Conservation (phyloP, 495 filamentous ascomycete species). For the Aspergillus mulundensis region DNA sequence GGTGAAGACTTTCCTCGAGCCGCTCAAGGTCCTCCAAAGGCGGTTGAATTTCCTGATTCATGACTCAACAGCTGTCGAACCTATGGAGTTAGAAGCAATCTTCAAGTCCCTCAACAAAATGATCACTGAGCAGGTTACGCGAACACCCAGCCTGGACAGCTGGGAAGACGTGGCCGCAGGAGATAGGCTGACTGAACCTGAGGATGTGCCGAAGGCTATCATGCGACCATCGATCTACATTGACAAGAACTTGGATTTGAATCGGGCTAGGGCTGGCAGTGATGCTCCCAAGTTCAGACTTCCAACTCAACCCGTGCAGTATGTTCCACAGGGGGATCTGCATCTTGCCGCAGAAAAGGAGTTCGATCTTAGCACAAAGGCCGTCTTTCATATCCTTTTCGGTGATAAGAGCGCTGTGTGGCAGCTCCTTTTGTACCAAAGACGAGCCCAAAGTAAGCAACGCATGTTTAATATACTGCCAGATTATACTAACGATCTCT, state of each 20-base stretch:
- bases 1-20: slow-evolving; percentile 89
- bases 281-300: slow-evolving; percentile 75
- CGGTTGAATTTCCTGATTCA: slow-evolving; percentile 80
- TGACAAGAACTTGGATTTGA: slow-evolving; percentile 56
- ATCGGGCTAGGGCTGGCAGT: slow-evolving; percentile 34
- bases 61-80: slow-evolving; percentile 63
- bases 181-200: slow-evolving; percentile 35
- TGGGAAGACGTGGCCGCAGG: slow-evolving; percentile 84
- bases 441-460: slow-evolving; percentile 62
- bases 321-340: slow-evolving; percentile 77
- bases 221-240: slow-evolving; percentile 57
- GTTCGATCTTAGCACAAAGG: slow-evolving; percentile 86
- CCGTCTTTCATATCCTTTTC: slow-evolving; percentile 91
- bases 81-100: slow-evolving; percentile 57
- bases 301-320: slow-evolving; percentile 74
- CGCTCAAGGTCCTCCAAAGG: slow-evolving; percentile 73
- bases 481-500: slow-evolving; percentile 17
- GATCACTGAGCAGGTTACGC: slow-evolving; percentile 57
- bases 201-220: slow-evolving; percentile 45
- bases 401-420: slow-evolving; percentile 93
- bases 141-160: slow-evolving; percentile 76
- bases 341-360: slow-evolving; percentile 64
- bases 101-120: slow-evolving; percentile 63
- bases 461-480: background rate
- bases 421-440: slow-evolving; percentile 83